Conservation (phyloP, 2,329 filamentous ascomycete species). For the Aspergillus persii region DNA sequence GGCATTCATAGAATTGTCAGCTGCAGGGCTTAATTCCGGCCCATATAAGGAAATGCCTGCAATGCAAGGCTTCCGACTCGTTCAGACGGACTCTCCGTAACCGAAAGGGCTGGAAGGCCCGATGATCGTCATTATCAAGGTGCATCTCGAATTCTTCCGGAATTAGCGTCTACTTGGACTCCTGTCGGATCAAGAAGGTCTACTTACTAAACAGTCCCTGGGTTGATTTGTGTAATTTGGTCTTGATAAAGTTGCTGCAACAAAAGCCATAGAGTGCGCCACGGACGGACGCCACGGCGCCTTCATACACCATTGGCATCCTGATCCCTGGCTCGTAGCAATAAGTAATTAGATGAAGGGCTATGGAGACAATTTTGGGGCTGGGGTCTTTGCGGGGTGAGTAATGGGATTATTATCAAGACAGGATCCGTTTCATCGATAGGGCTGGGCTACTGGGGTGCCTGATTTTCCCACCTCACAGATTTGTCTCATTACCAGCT, state of each 20-base stretch:
- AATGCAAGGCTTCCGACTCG: not conserved
- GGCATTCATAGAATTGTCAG: not conserved
- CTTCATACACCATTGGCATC: no score
- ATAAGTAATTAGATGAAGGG: not conserved
- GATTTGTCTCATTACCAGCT: not conserved
- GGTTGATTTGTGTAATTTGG: not conserved
- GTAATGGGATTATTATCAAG: not conserved
- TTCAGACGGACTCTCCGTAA: slow-evolving; percentile 12
- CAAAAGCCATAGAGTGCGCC: not conserved
- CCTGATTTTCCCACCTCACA: slow-evolving; percentile 1
- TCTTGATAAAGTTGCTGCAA: not conserved
- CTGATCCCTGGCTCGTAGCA: not conserved
- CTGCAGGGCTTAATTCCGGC: not conserved
- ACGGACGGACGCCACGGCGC: not conserved
- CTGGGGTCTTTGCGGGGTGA: not conserved
- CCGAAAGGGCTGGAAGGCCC: slow-evolving; percentile 10
- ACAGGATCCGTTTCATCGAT: slow-evolving; percentile 8
- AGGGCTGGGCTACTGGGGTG: not conserved
- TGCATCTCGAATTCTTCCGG: not conserved
- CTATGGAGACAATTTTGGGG: not conserved
- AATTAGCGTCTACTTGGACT: not conserved
- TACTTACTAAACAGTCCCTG: not conserved
- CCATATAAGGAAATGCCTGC: not conserved
- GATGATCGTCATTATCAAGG: slow-evolving; percentile 15
- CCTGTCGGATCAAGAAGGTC: not conserved